Conservation (phyloP, 768 basidiomycete genomes). For the Tylopilus felleus region DNA sequence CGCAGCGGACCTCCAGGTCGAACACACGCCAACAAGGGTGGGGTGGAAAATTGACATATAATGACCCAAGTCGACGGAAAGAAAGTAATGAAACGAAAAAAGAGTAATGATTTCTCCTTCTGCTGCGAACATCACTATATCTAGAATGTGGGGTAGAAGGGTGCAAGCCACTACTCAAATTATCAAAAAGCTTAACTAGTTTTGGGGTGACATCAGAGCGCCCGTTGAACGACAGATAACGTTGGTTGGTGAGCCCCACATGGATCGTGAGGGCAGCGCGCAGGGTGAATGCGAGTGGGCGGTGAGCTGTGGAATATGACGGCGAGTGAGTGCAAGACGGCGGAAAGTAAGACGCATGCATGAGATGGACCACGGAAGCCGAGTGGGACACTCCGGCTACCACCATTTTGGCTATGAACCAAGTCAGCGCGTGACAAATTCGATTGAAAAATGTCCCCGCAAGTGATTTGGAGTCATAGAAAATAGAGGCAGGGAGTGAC, state of each 20-base stretch:
- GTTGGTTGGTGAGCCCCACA: neutral
- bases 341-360: neutral
- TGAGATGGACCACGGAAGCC: constrained; percentile 11
- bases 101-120: neutral
- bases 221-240: neutral
- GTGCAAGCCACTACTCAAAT: constrained; percentile 20
- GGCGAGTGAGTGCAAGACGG: neutral
- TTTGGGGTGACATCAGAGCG: neutral
- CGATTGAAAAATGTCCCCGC: constrained; percentile 32
- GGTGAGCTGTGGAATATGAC: neutral
- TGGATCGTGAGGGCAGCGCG: no score
- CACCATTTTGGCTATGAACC: constrained; percentile 64
- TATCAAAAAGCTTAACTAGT: constrained; percentile 26
- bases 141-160: constrained; percentile 16
- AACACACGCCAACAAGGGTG: neutral
- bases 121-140: constrained; percentile 2
- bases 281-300: neutral
- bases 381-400: constrained; percentile 36
- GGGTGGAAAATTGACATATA: neutral
- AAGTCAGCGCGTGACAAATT: constrained; percentile 34
- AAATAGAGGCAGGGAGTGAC: constrained; percentile 31
- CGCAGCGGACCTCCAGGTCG: neutral
- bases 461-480: constrained; percentile 39
- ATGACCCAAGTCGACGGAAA: neutral
- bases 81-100: neutral